Base-by-base conservation (phyloP, 495 filamentous ascomycete species). In the Aspergillus haitiensis region DNA sequence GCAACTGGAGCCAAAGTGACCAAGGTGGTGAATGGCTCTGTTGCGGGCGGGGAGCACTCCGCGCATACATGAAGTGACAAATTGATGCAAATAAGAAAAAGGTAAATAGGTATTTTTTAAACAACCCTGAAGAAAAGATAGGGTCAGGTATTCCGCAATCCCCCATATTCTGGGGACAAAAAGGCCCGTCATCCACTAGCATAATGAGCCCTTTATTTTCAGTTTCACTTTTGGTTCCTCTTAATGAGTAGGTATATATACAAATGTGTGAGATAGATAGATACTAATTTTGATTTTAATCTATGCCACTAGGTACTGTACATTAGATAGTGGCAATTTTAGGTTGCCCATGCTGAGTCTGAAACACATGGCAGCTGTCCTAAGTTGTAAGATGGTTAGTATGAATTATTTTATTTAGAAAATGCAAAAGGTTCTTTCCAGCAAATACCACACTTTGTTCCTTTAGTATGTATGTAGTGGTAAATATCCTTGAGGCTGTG, bases 221-320 rank as follows among this genome's bases (percentile, higher is more conserved):
- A 27, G 1, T 27, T 27, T 27, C 21, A 27, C 3, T 3, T 27
- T 27, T 27, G 21, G 3, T 47, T 47, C 15, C 16, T 47, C 44
- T 47, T 47, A 18, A 15, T 9, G 15, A 47, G 27, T 10, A 16
- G 47, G 33, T 34, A 36, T 62, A 52, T 65, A 65, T 18, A 27
- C 21, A 27, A 27, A 62, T 62, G 58, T 65, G 42, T 59, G 39
- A 59, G 49, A 60, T 63, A 59, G 39, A 63, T 59, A 60, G 54
- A 60, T 58, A 53, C 13, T 35, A 13, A 57, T 57, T 35, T 40
- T 50, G 15, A 15, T 54, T 54, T 33, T 48, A 65, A 61, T 57
- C 32, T 49, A 34, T n/a, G 55, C 33, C 47, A 45, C 11, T 39
- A 16, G 16, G 21, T 27, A 27, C 21, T 27, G 21, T 27, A 27